Conservation (phyloP, 2,329 filamentous ascomycete genomes). For the Ceratocystis eucalypticola region DNA sequence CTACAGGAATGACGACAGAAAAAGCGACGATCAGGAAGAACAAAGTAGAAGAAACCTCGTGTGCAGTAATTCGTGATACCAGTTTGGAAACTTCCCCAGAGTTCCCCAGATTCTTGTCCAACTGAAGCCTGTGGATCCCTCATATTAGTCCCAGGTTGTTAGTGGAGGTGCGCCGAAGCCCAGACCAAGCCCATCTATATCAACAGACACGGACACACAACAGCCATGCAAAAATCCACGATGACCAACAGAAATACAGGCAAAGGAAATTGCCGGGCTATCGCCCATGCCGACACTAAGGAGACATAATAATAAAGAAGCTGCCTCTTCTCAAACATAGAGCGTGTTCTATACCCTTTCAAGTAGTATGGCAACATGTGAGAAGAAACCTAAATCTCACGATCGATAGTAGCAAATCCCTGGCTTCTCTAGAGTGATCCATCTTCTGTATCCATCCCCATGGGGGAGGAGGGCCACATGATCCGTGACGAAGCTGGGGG, state of each 20-base stretch:
- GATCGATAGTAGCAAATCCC: not conserved
- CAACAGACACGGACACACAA: not conserved
- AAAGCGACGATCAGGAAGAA: not conserved
- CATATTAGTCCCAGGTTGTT: not conserved
- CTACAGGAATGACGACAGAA: not conserved
- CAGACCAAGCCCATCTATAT: not conserved
- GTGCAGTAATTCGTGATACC: not conserved
- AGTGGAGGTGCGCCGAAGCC: not conserved
- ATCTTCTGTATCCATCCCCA: not conserved
- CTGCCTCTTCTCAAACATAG: not conserved
- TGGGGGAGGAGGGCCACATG: not conserved
- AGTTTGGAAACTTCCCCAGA: not conserved
- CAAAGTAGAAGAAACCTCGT: too few species aligned
- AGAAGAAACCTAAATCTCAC: not conserved
- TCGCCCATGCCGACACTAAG: slow-evolving; percentile 1
- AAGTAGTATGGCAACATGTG: not conserved
- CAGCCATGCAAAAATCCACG: not conserved
- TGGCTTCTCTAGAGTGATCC: too few species aligned
- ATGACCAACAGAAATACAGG: not conserved
- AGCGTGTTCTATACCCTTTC: not conserved
- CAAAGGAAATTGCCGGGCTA: not conserved
- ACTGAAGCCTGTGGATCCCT: not conserved
- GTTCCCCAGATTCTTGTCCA: not conserved
- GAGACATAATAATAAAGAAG: not conserved
- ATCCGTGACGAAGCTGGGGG: not conserved